Evolutionary conservation across 164 flowering plant genomes (phyloP), one percentile per base, ranked within the genome.

Genomic region (Akebia trifoliata): DNA sequence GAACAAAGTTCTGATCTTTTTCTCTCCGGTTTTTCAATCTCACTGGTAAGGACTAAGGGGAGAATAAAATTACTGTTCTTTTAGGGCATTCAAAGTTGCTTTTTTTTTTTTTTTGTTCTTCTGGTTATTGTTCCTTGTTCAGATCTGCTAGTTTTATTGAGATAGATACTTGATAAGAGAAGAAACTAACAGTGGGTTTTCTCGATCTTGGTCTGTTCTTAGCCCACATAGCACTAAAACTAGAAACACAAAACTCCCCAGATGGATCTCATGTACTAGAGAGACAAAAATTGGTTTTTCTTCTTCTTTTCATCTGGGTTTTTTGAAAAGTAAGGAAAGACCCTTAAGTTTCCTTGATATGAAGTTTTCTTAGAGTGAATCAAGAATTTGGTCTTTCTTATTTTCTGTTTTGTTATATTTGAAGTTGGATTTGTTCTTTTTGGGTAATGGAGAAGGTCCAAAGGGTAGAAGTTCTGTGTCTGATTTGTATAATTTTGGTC

Each of bases 401-500:
- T n/a, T n/a, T n/a, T n/a, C n/a, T n/a, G n/a, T 2, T 22, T 12
- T 22, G 3, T 26, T 39, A 24, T 6, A 15, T 1, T 15, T 25
- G 6, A 24, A 15, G 10, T 30, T 57, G n/a, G 18, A 17, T 43
- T 14, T 44, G 28, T 20, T 2, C 8, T 26, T 32, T 30, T 42
- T 31, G 21, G 52, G 44, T 40, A 34, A 53, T 66, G 53, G 50
- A 31, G 63, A 65, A 59, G 50, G 22, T 57, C 49, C n/a, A 17
- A n/a, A 54, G 45, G 17, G 58, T 66, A 67, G 62, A 35, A 34
- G 12, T 61, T 35, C 62, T 57, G 35, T 36, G 57, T 36, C 21
- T 76, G 15, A 47, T 64, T 26, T 43, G 54, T 55, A 30, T 81
- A 36, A 36, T 81, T 61, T 42, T 64, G 28, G 0, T 68, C 6